Base-by-base conservation (phyloP, 78 protist genomes). In the Chrysochromulina tobinii region DNA sequence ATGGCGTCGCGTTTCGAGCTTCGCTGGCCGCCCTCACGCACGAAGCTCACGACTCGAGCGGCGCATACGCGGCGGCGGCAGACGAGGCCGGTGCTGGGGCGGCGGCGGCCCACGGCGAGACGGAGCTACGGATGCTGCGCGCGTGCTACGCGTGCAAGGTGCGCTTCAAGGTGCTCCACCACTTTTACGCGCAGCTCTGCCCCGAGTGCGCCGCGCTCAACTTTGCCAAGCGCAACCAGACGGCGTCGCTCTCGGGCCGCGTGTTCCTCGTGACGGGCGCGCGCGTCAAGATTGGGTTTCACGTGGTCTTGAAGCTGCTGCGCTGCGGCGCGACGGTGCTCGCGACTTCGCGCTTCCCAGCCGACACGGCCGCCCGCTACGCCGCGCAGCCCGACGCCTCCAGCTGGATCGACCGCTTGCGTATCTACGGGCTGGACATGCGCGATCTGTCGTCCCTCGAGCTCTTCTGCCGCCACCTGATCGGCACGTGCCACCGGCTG, bases 321-420 rank as follows among this genome's bases (percentile, higher is more conserved):
- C 64, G 64, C 64, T 59, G 64, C 64, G 64, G 64, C 64, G 94
- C 95, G 57, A 3, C 48, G 1, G 95, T 95, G 66, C 8, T 95
- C 25, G 97, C 88, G 14, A 95, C 96, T 3, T 83, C 96, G 2
- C 93, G 97, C 50, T 95, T 94, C 85, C 97, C 97, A 2, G 66
- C 1, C 87, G 96, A 96, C 88, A 79, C 94, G 15, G 86, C 91
- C 54, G 12, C 14, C 50, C 91, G 97, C 7, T 95, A 90, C 68
- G 93, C 94, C 15, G 69, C 77, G 2, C 91, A 25, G 38, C 88
- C 93, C 4, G 95, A 95, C 57, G 93, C 88, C 55, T 66, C 0
- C 53, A 51, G 14, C 53, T 94, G 73, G 61, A 55, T 53, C 4
- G 61, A 54, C 58, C 89, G 95, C 3, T 87, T 95, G 59, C 94